Conservation (phyloP, 805 yeast species). For the Wickerhamomyces bovis region DNA sequence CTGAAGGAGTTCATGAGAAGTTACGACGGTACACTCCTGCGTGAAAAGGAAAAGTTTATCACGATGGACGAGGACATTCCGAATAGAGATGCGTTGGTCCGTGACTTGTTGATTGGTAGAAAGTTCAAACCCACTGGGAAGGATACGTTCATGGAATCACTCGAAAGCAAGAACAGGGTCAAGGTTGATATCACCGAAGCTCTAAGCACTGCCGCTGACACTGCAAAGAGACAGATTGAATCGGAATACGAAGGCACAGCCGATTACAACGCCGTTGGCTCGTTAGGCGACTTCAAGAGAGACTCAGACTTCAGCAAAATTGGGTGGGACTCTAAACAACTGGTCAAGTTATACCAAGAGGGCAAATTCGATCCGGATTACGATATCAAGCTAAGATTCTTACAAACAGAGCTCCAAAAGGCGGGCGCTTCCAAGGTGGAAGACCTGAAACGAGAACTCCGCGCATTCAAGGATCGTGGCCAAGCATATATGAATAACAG, state of each 20-base stretch:
- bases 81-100: background rate
- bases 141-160: background rate
- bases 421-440: background rate
- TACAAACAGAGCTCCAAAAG: background rate
- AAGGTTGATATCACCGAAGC: background rate
- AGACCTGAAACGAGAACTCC: background rate
- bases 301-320: background rate
- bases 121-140: background rate
- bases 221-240: background rate
- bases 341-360: background rate
- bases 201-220: background rate
- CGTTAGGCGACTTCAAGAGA: background rate
- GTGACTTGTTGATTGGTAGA: background rate
- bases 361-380: constrained; percentile 1
- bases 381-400: background rate
- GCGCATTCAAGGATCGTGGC: background rate
- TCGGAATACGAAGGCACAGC: background rate
- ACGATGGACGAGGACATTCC: constrained; percentile 2
- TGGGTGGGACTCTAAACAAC: background rate
- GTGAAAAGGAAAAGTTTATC: constrained; percentile 28
- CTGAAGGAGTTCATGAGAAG: constrained; percentile 28
- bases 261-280: background rate
- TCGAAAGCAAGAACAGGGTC: background rate
- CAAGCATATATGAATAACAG: background rate
- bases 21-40: constrained; percentile 26